Base-by-base conservation (phyloP, 2,329 filamentous ascomycete genomes). In the Paecilomyces dactylethromorphus region DNA sequence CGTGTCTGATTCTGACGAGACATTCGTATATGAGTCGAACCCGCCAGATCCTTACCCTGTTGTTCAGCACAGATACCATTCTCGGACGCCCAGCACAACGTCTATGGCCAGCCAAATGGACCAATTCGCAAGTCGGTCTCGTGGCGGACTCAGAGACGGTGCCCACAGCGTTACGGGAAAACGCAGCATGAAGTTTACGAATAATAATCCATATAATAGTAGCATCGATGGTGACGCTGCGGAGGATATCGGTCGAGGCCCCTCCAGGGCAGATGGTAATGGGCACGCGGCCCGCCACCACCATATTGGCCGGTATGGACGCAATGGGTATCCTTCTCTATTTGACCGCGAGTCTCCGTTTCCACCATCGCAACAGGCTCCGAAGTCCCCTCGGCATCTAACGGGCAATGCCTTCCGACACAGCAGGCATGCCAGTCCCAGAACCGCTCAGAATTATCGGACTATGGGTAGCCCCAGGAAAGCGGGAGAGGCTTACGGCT, bases 11-110 rank as follows among this genome's bases (percentile, higher is more conserved):
- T 97, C 93, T 1, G 94, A 97, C 69, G 94, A 97, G 75, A 97
- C 94, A 0, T 99, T 97, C 74, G 94, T 99, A 15, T 99, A 99
- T 76, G 94, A 99, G 74, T 97, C 94, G 26, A 99, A 99, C 69
- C 94, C 93, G 10, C 82, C 83, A 13, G 85, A 87, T 64, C 78
- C 81, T 24, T 80, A 73, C 59, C 76, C 82, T 31, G 64, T 69
- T 49, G 79, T 83, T 56, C 90, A 91, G 56, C 84, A 86, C 63
- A 85, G 92, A 61, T 91, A 93, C 74, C 93, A 97, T 76, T 97
- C 93, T 21, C 86, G 94, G 62, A 99, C 94, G 1, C 94, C 94
- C 6, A 97, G 92, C 74, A 90, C 92, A 51, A 95, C 93, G 3
- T 97, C 93, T 12, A 80, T 85, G 66, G 80, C 80, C 18, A 81